These are phyloP conservation scores for Piromyces sp. DNA, from an alignment of 192 early-diverging fungal species.

Conservation along the genomic window DNA sequence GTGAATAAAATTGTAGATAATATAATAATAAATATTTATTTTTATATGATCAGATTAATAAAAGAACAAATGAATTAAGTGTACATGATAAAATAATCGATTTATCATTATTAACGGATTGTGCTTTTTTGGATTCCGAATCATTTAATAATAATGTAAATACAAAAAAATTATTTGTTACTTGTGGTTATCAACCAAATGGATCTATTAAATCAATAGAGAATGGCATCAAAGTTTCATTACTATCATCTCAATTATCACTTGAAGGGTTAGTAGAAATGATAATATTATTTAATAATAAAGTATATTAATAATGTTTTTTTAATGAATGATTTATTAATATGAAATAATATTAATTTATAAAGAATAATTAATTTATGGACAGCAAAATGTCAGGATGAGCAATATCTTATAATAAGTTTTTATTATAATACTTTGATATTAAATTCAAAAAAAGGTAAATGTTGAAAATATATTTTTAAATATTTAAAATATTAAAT, in stretches of 20 bases:
- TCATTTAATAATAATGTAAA: background rate
- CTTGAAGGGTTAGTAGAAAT: background rate
- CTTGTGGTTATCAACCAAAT: background rate
- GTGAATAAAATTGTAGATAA: too few relatives aligned
- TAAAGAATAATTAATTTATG: background rate
- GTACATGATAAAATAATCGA: background rate
- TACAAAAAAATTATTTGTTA: background rate
- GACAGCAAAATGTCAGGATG: background rate
- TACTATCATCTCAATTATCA: background rate
- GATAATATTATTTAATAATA: too few relatives aligned
- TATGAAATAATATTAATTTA: too few relatives aligned
- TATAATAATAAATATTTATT: too few relatives aligned
- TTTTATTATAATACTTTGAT: background rate
- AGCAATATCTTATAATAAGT: background rate
- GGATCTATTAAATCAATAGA: background rate
- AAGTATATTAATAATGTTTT: too few relatives aligned
- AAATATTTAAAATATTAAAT: too few relatives aligned
- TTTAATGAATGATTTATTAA: too few relatives aligned
- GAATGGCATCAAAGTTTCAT: background rate
- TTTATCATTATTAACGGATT: background rate
- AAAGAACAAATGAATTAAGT: background rate
- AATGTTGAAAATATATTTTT: background rate
- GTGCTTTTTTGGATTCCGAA: background rate
- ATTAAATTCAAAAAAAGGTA: background rate
- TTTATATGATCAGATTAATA: too few relatives aligned